Base-by-base conservation (phyloP, 345 rosid genomes). In the Alliaria petiolata region DNA sequence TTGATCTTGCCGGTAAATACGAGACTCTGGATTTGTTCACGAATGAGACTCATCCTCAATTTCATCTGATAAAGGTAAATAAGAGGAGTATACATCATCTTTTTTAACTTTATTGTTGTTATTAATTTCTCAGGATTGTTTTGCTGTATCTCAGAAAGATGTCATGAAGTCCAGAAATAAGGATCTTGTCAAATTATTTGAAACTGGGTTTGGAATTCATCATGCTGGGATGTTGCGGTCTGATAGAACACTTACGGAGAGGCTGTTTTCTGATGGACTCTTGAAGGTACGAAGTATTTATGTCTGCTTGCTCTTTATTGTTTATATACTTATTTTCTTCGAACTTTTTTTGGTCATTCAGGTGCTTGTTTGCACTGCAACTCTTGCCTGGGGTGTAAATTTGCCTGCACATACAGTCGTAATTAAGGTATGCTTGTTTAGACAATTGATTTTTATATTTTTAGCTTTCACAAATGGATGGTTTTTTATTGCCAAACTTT, bases 371-470 rank as follows among this genome's bases (percentile, higher is more conserved):
- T 93, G 98, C 82, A 93, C 98, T 40, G 97, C 98, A 80, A 93
- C 98, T 77, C 82, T 93, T 81, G 97, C 98, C 7, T 93, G 98
- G 98, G 98, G 98, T 72, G 98, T 93, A 49, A 93, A 93, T 84
- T 80, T 93, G 55, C 98, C 98, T 38, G 98, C 98, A 60, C 98
- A 93, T 65, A 93, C 97, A 52, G 97, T 93, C 77, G 97, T 93
- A 59, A 93, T 93, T 70, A 93, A 91, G 98, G 98, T 93, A 75
- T 64, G 85, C 61, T 47, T 40, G 62, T 31, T 62, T 28, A 53
- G 10, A 55, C 14, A 62, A 25, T 42, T 36, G 10, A 16, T 19
- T 47, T 35, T n/a, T 25, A 44, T 36, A 39, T 16, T 45, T 34
- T 14, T 45, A 54, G 56, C 58, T 65, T 62, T 74, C 19, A 47